Percentiles rank a stretch among this genome's conserved stretches.
These are phyloP conservation scores for Solanum chacoense DNA, from an alignment of 305 asterid genomes.

Conservation along the genomic window DNA sequence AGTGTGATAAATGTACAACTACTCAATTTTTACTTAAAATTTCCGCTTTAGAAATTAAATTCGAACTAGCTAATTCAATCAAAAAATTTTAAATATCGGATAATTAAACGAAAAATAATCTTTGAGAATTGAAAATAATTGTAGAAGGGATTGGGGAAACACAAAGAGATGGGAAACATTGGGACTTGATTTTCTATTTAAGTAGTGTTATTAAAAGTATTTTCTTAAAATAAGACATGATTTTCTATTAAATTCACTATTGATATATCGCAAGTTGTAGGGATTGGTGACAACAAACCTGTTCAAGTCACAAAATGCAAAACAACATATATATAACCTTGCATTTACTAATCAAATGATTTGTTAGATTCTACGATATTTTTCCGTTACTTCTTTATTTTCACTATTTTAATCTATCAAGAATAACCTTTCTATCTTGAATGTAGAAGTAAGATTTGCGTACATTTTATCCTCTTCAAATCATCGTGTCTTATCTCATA, in stretches of 20 bases:
- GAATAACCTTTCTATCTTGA: neutral
- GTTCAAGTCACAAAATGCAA: neutral
- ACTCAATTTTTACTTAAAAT: neutral
- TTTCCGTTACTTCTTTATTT: too few species aligned
- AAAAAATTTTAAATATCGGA: neutral
- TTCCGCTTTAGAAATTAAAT: neutral
- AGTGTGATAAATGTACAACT: neutral
- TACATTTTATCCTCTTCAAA: neutral
- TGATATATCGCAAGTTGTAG: neutral
- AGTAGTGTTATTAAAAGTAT: neutral
- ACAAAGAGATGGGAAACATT: neutral
- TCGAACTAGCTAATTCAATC: neutral
- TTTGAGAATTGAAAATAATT: neutral
- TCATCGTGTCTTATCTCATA: neutral
- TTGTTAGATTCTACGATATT: neutral
- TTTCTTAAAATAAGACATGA: neutral
- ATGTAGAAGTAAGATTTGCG: neutral
- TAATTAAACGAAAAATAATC: neutral
- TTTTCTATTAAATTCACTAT: neutral
- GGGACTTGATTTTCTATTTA: neutral
- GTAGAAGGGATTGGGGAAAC: neutral
- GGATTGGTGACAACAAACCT: neutral
- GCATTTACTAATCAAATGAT: too few species aligned
- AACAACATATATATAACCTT: neutral
- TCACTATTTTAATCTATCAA: neutral